Conservation (phyloP, 768 basidiomycete genomes). For the Cystobasidium ongulense region DNA sequence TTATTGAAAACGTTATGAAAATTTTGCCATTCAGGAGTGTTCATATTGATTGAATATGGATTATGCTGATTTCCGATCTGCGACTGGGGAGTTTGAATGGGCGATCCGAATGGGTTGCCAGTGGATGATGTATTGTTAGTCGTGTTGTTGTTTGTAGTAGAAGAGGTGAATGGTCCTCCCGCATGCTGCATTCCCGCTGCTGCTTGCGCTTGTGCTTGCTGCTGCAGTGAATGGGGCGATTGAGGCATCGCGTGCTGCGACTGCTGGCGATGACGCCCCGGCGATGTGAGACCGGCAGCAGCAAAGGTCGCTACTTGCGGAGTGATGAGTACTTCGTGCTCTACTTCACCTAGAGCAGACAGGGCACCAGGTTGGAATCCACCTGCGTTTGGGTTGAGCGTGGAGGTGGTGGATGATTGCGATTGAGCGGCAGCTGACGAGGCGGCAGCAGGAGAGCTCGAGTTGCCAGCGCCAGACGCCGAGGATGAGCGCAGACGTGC, state of each 20-base stretch:
- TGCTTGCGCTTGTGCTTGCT: neutral
- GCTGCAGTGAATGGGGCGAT: slow-evolving; percentile 28
- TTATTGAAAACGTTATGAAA: slow-evolving; percentile 28
- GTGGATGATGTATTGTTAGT: neutral
- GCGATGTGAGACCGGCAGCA: slow-evolving; percentile 28
- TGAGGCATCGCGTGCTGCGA: slow-evolving; percentile 13
- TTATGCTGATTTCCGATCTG: slow-evolving; percentile 9
- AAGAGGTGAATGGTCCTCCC: neutral
- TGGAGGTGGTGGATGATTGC: slow-evolving; percentile 30
- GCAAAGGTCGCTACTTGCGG: slow-evolving; percentile 39
- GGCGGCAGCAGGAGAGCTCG: neutral
- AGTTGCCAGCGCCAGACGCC: slow-evolving; percentile 50
- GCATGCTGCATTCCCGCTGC: neutral
- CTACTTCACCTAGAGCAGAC: slow-evolving; percentile 50
- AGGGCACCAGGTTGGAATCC: slow-evolving; percentile 50
- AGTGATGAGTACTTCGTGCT: slow-evolving; percentile 41
- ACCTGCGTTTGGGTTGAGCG: slow-evolving; percentile 52
- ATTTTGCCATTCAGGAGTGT: slow-evolving; percentile 23
- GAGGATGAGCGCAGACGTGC: slow-evolving; percentile 53
- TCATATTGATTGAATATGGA: neutral
- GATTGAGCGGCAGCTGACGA: slow-evolving; percentile 52
- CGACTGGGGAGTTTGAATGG: slow-evolving; percentile 17
- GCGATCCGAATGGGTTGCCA: slow-evolving; percentile 15
- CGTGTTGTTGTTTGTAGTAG: neutral
- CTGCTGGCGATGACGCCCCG: slow-evolving; percentile 45